Evolutionary conservation across 805 yeast species (phyloP), one percentile per base, ranked within the genome.

Genomic region (Brettanomyces anomalus): DNA sequence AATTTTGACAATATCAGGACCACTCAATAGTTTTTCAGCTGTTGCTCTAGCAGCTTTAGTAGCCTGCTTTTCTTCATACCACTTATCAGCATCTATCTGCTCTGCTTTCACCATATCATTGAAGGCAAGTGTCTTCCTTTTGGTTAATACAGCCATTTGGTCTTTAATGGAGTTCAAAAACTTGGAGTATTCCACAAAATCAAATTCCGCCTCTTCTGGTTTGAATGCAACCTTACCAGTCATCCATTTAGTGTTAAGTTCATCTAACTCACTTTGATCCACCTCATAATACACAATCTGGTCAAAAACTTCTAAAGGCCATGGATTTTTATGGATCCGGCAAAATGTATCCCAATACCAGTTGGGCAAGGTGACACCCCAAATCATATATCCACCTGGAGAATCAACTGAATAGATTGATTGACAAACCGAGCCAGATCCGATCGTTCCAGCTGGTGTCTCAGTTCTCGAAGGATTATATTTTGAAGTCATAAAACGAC

Each of bases 231-330:
- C 36, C 38, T 58, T 57, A 18, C 62, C 60, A 7, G 67, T 57
- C 18, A 65, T 36, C 31, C 64, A 45, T 40, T 50, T 41, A 24
- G 53, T 55, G 46, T 65, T 62, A 49, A 64, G 47, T 5, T 43
- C 44, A 4, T 40, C 48, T 33, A 65, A 46, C 40, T 56, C 59
- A 5, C 45, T 43, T 45, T 64, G 67, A 21, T 37, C 39, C 6
- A 65, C 70, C 43, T 65, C 69, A 46, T 65, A 65, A 42, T 59
- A 65, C 8, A 51, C 34, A 41, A 48, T 46, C 41, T 62, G 66
- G 42, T 62, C 67, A 44, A 62, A 62, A 33, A 52, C 53, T 30
- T 54, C 50, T 38, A 60, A 53, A 19, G 61, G 55, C 66, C 66
- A 62, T 8, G 67, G 66, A 10, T 48, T 48, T 4, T 46, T 47